phyloP scores from a whole-genome alignment of 352 stramenopile species.

The Phytopythium oedochilum region DNA sequence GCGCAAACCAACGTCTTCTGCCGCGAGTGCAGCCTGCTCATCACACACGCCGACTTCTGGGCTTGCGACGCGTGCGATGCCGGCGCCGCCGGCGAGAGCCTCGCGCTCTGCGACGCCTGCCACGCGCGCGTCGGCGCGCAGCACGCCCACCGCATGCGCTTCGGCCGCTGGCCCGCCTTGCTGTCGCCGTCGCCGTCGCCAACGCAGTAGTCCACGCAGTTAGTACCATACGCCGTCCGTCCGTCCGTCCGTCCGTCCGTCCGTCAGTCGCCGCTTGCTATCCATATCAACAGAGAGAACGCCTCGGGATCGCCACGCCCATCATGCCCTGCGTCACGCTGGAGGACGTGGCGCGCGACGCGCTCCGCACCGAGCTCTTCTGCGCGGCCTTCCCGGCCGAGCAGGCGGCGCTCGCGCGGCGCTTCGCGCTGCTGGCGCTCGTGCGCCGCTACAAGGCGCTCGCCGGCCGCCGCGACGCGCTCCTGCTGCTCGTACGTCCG shows the following conservation, averaged over 20 bases:
- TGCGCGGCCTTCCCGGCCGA: conserved; percentile 51
- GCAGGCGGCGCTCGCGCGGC: conserved; percentile 44
- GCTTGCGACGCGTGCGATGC: too few relatives aligned
- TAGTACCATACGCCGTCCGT: too few relatives aligned
- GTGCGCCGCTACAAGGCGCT: conserved; percentile 57
- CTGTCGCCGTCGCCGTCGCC: too few relatives aligned
- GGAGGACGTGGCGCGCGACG: conserved; percentile 51
- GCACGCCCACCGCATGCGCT: conserved; percentile 48
- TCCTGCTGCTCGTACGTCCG: conserved; percentile 35
- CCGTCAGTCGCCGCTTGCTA: too few relatives aligned
- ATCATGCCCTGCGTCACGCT: too few relatives aligned
- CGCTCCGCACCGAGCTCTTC: conserved; percentile 54
- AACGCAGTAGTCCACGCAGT: too few relatives aligned
- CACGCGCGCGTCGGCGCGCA: conserved; percentile 33
- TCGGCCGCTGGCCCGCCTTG: too few relatives aligned
- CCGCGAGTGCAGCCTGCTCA: conserved; percentile 66
- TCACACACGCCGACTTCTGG: conserved; percentile 73
- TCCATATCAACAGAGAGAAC: too few relatives aligned
- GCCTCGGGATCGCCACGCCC: too few relatives aligned
- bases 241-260: too few relatives aligned
- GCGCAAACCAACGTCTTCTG: conserved; percentile 76
- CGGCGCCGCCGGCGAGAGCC: conserved; percentile 42
- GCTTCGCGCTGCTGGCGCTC: conserved; percentile 51
- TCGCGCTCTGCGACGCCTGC: conserved; percentile 70
- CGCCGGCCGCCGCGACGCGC: conserved; percentile 31